Percentiles rank a stretch among this genome's conserved stretches.
These are phyloP conservation scores for Daedaleopsis nitida DNA, from an alignment of 768 basidiomycete genomes.

Conservation along the genomic window DNA sequence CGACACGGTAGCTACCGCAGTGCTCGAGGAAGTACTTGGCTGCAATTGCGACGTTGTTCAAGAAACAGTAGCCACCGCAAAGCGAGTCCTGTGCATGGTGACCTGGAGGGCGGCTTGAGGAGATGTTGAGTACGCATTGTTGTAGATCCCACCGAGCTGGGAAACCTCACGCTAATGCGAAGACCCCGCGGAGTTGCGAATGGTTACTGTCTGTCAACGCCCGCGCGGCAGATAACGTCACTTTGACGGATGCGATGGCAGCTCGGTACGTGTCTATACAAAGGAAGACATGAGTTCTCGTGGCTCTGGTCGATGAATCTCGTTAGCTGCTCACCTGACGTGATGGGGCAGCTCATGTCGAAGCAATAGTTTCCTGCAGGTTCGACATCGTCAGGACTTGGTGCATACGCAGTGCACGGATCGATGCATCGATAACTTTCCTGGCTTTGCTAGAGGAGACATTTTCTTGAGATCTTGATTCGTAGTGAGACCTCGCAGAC, in stretches of 20 bases:
- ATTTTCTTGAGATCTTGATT: neutral
- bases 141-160: neutral
- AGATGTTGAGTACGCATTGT: neutral
- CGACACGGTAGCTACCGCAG: constrained; percentile 3
- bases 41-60: constrained; percentile 36
- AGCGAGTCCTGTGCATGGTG: constrained; percentile 33
- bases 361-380: constrained; percentile 32
- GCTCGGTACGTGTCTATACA: constrained; percentile 31
- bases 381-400: neutral
- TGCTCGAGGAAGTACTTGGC: constrained; percentile 29
- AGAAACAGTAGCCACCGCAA: constrained; percentile 39
- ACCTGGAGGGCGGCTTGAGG: constrained; percentile 33
- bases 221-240: constrained; percentile 30
- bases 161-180: constrained; percentile 28
- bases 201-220: constrained; percentile 8
- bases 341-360: constrained; percentile 36
- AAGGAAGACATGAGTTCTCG: neutral
- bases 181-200: constrained; percentile 8
- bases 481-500: constrained; percentile 16
- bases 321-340: constrained; percentile 22
- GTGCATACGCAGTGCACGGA: neutral
- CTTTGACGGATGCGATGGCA: constrained; percentile 29
- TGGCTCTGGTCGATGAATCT: no score
- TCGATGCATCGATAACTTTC: constrained; percentile 9
- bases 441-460: constrained; percentile 28